These are phyloP conservation scores for Ambrosiella xylebori DNA, from an alignment of 2,329 filamentous ascomycete species.

Conservation along the genomic window DNA sequence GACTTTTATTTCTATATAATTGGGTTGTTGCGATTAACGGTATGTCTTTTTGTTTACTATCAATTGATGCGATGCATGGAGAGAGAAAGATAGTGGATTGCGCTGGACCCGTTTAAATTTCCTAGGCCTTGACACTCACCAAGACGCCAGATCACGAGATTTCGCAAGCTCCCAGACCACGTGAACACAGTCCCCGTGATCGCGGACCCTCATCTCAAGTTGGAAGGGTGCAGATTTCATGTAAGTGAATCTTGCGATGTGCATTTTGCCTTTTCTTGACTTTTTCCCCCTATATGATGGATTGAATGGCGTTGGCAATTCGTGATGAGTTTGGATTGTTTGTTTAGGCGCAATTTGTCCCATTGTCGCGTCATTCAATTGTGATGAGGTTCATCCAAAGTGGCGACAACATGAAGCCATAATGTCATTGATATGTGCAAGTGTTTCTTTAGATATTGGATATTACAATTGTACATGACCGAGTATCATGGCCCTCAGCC, in stretches of 20 bases:
- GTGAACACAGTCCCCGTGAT: conserved; percentile 30
- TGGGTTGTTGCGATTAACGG: not conserved
- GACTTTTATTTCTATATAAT: not conserved
- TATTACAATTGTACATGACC: too few relatives aligned
- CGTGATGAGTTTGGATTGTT: too few relatives aligned
- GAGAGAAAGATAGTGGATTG: too few relatives aligned
- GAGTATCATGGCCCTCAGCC: too few relatives aligned
- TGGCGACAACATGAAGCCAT: too few relatives aligned
- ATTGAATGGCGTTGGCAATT: too few relatives aligned
- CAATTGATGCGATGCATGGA: too few relatives aligned
- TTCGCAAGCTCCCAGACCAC: conserved; percentile 25
- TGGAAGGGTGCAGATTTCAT: not conserved
- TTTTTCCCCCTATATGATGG: not conserved
- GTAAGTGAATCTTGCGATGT: not conserved
- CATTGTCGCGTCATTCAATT: too few relatives aligned
- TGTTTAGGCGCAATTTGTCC: too few relatives aligned
- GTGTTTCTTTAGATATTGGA: too few relatives aligned
- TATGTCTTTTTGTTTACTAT: not conserved
- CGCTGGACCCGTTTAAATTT: conserved; percentile 1
- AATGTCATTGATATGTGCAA: too few relatives aligned
- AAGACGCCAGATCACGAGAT: conserved; percentile 31
- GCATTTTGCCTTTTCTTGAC: not conserved
- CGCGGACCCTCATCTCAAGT: conserved; percentile 5
- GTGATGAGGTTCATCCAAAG: too few relatives aligned
- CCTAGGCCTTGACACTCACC: not conserved